A percentile compares a stretch with the other conserved stretches of the same genome.
These are phyloP conservation scores for Endocalyx cinctus DNA, from an alignment of 2,329 filamentous ascomycete genomes.

Conservation along the genomic window DNA sequence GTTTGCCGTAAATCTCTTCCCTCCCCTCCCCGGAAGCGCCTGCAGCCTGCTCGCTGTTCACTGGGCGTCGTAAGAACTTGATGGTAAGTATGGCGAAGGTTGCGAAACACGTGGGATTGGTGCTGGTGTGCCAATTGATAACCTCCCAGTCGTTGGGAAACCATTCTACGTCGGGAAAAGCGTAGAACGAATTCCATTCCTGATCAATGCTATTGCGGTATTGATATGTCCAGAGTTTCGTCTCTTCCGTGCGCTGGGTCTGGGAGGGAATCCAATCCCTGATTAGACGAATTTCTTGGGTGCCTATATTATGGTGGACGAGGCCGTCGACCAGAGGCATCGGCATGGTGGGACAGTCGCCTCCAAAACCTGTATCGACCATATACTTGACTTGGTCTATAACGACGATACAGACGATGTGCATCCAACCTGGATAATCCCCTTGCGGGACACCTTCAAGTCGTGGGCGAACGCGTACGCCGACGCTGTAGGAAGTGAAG, in stretches of 20 bases:
- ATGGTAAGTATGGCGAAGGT: conserved; percentile 47
- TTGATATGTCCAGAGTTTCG: conserved; percentile 60
- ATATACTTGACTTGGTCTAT: conserved; percentile 46
- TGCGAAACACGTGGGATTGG: conserved; percentile 46
- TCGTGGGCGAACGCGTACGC: conserved; percentile 43
- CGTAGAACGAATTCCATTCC: conserved; percentile 58
- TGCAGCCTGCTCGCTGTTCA: conserved; percentile 22
- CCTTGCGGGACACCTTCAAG: conserved; percentile 34
- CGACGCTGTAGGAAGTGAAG: conserved; percentile 50
- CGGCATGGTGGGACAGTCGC: conserved; percentile 54
- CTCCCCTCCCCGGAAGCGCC: conserved; percentile 37
- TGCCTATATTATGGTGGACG: conserved; percentile 45
- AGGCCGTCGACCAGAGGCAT: conserved; percentile 44
- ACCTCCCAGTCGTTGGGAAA: conserved; percentile 55
- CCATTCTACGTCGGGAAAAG: conserved; percentile 63
- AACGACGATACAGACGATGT: conserved; percentile 59
- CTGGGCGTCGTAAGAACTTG: conserved; percentile 45
- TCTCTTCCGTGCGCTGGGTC: conserved; percentile 32
- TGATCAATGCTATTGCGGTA: conserved; percentile 42
- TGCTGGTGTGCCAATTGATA: conserved; percentile 54
- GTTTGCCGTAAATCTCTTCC: conserved; percentile 45
- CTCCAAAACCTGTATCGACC: conserved; percentile 62
- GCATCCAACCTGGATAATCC: conserved; percentile 48
- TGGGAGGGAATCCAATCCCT: conserved; percentile 44
- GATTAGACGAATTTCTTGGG: conserved; percentile 52